Evolutionary conservation across 2,329 filamentous ascomycete genomes (phyloP), one percentile per base, ranked within the genome.

Genomic region (Furcasterigmium sp.): DNA sequence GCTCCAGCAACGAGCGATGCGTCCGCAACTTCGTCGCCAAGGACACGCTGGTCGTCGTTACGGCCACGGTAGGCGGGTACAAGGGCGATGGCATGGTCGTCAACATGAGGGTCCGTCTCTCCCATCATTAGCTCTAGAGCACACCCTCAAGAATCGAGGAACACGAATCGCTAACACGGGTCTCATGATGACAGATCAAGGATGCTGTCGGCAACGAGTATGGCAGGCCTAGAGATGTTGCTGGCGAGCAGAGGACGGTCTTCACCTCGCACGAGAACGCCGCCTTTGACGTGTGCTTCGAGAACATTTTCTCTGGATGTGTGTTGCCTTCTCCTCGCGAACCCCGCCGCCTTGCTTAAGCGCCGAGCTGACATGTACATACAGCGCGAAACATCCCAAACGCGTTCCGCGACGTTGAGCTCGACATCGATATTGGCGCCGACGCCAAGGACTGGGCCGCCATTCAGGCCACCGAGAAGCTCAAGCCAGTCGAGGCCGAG

Each of bases 401-500:
- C 63, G 75, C 80, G 41, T 70, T 64, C 60, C 87, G 90, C 53
- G 78, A 85, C 63, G 69, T 96, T 53, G 91, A 95, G 70, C 85
- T 96, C 57, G 91, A 95, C 67, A 86, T 96, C 62, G 91, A 96
- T 65, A 95, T 96, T 57, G 91, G 91, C 58, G 91, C 91, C 67
- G 91, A 96, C 65, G 93, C 93, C 52, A 95, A 95, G 68, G 93
- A 98, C 72, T 98, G 93, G 93, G 90, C 85, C 52, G 89, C 89
- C 55, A 94, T 97, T 63, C 90, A 96, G 70, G 89, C 89, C 45
- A 87, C 84, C 51, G 93, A 98, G 80, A 97, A 97, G 77, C 83
- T 98, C 56, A 95, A 95, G 79, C 93, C 93, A 38, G 82, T 96
- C 56, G 93, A 98, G 72, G 90, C 88, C 15, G 93, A 97, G 65